phyloP scores from a whole-genome alignment of 2,329 filamentous ascomycete genomes.

The Paecilomyces niveus region DNA sequence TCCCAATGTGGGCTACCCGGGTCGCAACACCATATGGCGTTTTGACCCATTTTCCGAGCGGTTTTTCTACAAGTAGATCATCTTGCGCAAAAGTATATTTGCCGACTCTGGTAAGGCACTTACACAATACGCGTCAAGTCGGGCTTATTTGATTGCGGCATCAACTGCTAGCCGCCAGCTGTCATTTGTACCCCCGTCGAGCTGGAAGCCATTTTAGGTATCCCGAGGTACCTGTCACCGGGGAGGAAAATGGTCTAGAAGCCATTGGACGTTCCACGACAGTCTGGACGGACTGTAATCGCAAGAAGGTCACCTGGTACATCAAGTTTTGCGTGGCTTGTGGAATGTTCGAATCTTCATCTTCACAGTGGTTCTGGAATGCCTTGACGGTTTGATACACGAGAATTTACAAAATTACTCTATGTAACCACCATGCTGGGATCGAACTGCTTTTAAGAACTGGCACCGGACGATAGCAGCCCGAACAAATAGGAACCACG shows the following conservation, averaged over 20 bases:
- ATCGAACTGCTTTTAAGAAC: not conserved
- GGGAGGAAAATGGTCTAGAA: not conserved
- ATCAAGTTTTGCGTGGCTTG: not conserved
- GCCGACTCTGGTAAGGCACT: too few relatives aligned
- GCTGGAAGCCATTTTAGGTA: not conserved
- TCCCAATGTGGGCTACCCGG: slow-evolving; percentile 1
- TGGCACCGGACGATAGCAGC: not conserved
- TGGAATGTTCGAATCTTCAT: not conserved
- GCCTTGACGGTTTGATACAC: too few relatives aligned
- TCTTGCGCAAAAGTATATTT: not conserved
- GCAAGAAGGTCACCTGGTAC: not conserved
- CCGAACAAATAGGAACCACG: not conserved
- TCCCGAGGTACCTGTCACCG: not conserved
- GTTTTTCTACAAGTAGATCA: not conserved
- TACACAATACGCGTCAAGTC: too few relatives aligned
- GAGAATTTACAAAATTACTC: too few relatives aligned
- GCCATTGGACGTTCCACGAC: not conserved
- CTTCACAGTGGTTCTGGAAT: not conserved
- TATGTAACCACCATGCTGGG: too few relatives aligned
- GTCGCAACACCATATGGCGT: not conserved
- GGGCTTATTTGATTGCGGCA: not conserved
- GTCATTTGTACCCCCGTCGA: not conserved
- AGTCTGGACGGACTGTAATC: not conserved
- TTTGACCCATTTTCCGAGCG: not conserved
- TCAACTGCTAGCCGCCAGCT: not conserved